Evolutionary conservation across 352 stramenopile genomes (phyloP).

Genomic region (Globisporangium acanthophoron): DNA sequence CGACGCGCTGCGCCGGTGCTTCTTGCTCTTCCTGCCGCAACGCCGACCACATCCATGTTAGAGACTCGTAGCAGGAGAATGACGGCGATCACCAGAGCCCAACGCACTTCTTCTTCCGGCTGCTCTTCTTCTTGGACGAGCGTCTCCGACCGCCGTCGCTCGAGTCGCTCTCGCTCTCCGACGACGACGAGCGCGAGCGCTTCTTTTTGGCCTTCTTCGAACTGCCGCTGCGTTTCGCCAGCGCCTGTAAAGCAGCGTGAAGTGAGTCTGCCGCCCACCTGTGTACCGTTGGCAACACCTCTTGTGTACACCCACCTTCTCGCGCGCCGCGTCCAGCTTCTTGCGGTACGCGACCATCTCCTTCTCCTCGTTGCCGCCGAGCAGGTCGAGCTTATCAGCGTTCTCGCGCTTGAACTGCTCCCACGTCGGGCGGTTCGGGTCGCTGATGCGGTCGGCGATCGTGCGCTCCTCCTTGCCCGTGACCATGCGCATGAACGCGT

Average conservation of each 20-base stretch:
- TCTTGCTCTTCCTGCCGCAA: constrained; percentile 50
- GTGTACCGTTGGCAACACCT: neutral
- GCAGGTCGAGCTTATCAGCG: constrained; percentile 89
- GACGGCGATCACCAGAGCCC: too few species aligned
- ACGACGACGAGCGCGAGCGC: constrained; percentile 50
- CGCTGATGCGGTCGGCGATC: constrained; percentile 91
- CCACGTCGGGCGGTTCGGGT: constrained; percentile 93
- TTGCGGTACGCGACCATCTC: constrained; percentile 94
- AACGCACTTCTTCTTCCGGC: constrained; percentile 70
- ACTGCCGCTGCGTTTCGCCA: constrained; percentile 49
- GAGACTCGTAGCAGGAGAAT: too few species aligned
- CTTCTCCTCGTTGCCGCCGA: constrained; percentile 75
- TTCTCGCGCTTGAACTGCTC: constrained; percentile 97
- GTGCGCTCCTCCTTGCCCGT: constrained; percentile 91
- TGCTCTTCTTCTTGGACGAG: constrained; percentile 59
- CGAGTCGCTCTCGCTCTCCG: constrained; percentile 32
- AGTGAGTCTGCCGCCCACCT: neutral
- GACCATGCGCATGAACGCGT: constrained; percentile 92
- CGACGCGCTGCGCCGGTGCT: constrained; percentile 39
- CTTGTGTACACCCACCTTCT: constrained; percentile 51
- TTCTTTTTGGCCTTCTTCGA: constrained; percentile 85
- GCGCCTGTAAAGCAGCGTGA: constrained; percentile 23
- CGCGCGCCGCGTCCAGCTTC: constrained; percentile 87
- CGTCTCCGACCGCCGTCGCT: constrained; percentile 43
- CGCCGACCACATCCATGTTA: neutral